Evolutionary conservation across 73 alveolate species (phyloP).

Genomic region (Diophrys appendiculata): DNA sequence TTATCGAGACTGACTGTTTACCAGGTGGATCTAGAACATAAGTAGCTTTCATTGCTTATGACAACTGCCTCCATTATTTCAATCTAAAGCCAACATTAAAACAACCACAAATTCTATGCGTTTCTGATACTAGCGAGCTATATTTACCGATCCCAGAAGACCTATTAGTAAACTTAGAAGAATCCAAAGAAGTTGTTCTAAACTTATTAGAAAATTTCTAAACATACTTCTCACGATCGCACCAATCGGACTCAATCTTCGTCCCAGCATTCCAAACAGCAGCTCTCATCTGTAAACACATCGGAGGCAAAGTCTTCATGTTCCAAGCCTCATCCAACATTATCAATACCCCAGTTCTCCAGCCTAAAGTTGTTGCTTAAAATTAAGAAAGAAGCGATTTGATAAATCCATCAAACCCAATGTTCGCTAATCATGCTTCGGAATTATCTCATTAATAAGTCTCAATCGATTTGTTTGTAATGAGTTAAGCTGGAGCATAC

Average conservation of each 20-base stretch:
- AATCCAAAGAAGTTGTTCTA: conserved; percentile 76
- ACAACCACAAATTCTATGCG: conserved; percentile 79
- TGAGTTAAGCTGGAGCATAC: conserved; percentile 62
- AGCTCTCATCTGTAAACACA: conserved; percentile 35
- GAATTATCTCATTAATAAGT: conserved; percentile 83
- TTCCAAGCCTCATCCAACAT: conserved; percentile 54
- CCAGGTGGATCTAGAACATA: conserved; percentile 80
- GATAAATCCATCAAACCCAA: conserved; percentile 35
- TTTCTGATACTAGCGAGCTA: conserved; percentile 74
- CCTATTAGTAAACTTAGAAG: conserved; percentile 78
- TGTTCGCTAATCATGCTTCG: conserved; percentile 58
- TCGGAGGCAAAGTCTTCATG: conserved; percentile 75
- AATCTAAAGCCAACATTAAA: conserved; percentile 74
- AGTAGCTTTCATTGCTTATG: conserved; percentile 85
- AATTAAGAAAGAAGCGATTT: conserved; percentile 30
- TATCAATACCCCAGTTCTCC: no score
- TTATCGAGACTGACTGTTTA: conserved; percentile 64
- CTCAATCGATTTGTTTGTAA: conserved; percentile 82
- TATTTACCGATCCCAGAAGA: conserved; percentile 89
- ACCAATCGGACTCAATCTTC: conserved; percentile 48
- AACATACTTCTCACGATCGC: conserved; percentile 49
- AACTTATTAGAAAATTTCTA: conserved; percentile 63
- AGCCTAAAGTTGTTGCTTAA: no score
- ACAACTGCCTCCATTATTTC: conserved; percentile 83
- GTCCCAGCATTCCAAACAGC: conserved; percentile 62